Evolutionary conservation across 305 asterid species (phyloP).

Genomic region (Fraxinus baroniana): DNA sequence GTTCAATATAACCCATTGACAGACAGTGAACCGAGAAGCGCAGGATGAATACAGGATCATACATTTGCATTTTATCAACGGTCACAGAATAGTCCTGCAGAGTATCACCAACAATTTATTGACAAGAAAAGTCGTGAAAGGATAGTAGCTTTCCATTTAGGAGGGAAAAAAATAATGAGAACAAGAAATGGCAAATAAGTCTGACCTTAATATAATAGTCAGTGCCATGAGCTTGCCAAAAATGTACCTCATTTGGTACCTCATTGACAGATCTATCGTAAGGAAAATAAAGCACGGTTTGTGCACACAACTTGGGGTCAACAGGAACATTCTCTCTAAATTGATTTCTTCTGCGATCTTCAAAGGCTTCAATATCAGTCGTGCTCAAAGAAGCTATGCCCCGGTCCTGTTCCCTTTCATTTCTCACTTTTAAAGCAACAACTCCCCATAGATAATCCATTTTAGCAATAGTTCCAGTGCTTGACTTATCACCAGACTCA

Average conservation of each 20-base stretch:
- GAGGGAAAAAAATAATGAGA: slow-evolving; percentile 9
- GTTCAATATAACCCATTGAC: slow-evolving; percentile 69
- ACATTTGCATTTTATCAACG: slow-evolving; percentile 45
- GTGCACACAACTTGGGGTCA: slow-evolving; percentile 82
- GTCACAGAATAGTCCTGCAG: slow-evolving; percentile 48
- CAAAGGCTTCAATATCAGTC: slow-evolving; percentile 40
- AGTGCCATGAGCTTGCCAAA: neutral
- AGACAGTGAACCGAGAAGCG: slow-evolving; percentile 81
- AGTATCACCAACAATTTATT: slow-evolving; percentile 15
- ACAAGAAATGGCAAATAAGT: slow-evolving; percentile 19
- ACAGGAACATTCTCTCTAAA: slow-evolving; percentile 81
- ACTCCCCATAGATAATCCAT: slow-evolving; percentile 83
- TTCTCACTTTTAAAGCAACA: slow-evolving; percentile 56
- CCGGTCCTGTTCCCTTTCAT: slow-evolving; percentile 49
- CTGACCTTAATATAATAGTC: slow-evolving; percentile 4
- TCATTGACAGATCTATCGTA: slow-evolving; percentile 44
- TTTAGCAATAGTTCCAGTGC: slow-evolving; percentile 57
- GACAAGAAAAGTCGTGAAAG: neutral
- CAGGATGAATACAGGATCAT: slow-evolving; percentile 88
- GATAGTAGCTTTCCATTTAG: slow-evolving; percentile 2
- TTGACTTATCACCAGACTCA: slow-evolving; percentile 50
- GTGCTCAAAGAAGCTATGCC: slow-evolving; percentile 31
- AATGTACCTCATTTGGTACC: slow-evolving; percentile 54
- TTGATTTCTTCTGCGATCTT: slow-evolving; percentile 50
- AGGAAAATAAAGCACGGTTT: slow-evolving; percentile 78